phyloP scores from a whole-genome alignment of 768 basidiomycete genomes.

The Podaxis pistillaris region DNA sequence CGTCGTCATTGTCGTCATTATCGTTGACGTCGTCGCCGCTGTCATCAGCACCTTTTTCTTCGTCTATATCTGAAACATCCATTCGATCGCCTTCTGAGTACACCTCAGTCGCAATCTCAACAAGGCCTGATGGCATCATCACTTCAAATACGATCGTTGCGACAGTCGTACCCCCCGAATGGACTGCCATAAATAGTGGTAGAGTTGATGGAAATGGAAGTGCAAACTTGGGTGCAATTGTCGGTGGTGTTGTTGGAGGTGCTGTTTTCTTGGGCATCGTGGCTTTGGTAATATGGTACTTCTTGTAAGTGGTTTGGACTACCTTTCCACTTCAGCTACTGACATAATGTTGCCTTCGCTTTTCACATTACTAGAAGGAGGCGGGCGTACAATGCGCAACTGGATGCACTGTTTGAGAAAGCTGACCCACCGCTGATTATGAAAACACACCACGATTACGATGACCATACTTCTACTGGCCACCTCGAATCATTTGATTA shows the following conservation, averaged over 20 bases:
- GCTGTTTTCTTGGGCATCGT: conserved; percentile 5
- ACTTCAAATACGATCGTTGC: background rate
- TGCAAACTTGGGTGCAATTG: conserved; percentile 1
- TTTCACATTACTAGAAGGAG: background rate
- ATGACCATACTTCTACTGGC: background rate
- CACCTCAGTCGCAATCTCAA: background rate
- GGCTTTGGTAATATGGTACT: conserved; percentile 6
- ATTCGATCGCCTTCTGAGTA: background rate
- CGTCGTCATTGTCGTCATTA: background rate
- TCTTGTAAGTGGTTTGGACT: conserved; percentile 10
- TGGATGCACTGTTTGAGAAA: background rate
- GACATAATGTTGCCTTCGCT: background rate
- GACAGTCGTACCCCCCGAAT: background rate
- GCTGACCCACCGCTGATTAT: background rate
- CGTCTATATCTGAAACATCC: background rate
- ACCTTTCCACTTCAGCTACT: background rate
- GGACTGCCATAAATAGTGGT: background rate
- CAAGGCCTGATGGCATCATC: background rate
- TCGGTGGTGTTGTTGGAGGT: conserved; percentile 15
- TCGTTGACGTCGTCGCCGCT: background rate
- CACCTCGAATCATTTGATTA: background rate
- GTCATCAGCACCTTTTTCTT: background rate
- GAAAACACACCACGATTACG: background rate
- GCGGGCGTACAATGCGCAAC: background rate
- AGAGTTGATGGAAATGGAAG: background rate